Conservation (phyloP, 139 green algal genomes). For the Chlorella sp. region DNA sequence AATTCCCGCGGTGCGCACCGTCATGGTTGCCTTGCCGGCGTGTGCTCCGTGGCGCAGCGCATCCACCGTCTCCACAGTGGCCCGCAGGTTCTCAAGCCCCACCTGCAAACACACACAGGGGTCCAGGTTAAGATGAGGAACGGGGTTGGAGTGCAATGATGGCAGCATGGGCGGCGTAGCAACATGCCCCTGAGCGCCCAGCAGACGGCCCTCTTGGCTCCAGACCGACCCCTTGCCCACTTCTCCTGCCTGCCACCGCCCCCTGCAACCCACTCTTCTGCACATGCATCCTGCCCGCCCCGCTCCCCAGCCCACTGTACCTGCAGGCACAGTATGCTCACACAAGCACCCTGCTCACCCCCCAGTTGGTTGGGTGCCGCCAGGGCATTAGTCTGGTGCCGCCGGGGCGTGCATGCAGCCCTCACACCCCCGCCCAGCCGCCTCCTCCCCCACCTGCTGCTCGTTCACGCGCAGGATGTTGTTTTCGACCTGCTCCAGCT, state of each 20-base stretch:
- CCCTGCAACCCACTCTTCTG: not conserved
- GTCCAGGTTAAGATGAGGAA: too few species aligned
- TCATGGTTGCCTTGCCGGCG: slow-evolving; percentile 87
- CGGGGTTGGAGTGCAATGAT: not conserved
- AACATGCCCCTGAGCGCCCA: not conserved
- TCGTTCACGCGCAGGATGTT: slow-evolving; percentile 93
- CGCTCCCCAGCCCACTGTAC: not conserved
- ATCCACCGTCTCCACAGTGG: slow-evolving; percentile 75
- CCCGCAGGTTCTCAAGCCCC: slow-evolving; percentile 89
- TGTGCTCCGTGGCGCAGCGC: slow-evolving; percentile 77
- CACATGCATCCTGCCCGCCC: too few species aligned
- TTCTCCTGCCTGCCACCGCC: too few species aligned
- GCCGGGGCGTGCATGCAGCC: not conserved
- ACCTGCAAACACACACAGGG: slow-evolving; percentile 53
- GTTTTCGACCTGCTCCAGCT: slow-evolving; percentile 88
- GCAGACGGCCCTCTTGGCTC: not conserved
- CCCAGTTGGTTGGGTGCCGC: too few species aligned
- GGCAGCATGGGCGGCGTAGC: not conserved
- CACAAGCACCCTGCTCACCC: not conserved
- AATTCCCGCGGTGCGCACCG: slow-evolving; percentile 23
- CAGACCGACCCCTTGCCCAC: too few species aligned
- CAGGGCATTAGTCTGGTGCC: not conserved
- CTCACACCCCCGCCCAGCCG: not conserved
- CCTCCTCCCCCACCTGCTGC: slow-evolving; percentile 75
- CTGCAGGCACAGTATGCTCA: not conserved